A percentile compares a stretch with the other conserved stretches of the same genome.
phyloP scores from a whole-genome alignment of 2,329 filamentous ascomycete species.

The Scytalidium lignicola region DNA sequence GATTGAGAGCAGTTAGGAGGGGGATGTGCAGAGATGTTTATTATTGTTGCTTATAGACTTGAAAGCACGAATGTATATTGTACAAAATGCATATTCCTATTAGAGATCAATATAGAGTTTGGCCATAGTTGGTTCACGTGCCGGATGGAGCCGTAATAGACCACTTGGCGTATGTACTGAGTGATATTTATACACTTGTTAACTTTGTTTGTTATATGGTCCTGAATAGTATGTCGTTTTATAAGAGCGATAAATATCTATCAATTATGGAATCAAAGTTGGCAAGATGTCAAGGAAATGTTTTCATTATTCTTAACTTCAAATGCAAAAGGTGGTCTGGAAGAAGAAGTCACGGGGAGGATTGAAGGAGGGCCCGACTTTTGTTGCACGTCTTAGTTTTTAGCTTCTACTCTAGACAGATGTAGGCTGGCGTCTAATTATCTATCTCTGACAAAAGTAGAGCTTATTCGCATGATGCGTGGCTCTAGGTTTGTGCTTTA shows the following conservation, averaged over 20 bases:
- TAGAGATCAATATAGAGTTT: background rate
- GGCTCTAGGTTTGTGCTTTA: background rate
- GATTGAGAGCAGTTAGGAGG: background rate
- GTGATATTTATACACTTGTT: too few species aligned
- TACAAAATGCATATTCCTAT: background rate
- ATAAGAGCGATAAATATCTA: too few species aligned
- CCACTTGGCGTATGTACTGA: too few species aligned
- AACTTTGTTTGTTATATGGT: too few species aligned
- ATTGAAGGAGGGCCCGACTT: background rate
- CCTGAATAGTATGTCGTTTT: too few species aligned
- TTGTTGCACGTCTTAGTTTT: constrained; percentile 4
- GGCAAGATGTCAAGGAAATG: too few species aligned
- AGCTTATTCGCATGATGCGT: background rate
- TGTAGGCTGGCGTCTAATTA: background rate
- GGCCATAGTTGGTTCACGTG: background rate
- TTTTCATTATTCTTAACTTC: background rate
- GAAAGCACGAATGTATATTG: background rate
- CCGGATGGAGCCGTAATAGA: background rate
- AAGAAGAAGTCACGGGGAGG: background rate
- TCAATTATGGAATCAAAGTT: too few species aligned
- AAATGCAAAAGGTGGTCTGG: background rate
- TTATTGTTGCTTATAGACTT: background rate
- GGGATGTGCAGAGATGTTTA: background rate
- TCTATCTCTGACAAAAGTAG: background rate
- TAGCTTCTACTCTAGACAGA: constrained; percentile 1